A percentile compares a stretch with the other conserved stretches of the same genome.
phyloP scores from a whole-genome alignment of 1,284 basidiomycete species.

The Mrakiaceae sp. region DNA sequence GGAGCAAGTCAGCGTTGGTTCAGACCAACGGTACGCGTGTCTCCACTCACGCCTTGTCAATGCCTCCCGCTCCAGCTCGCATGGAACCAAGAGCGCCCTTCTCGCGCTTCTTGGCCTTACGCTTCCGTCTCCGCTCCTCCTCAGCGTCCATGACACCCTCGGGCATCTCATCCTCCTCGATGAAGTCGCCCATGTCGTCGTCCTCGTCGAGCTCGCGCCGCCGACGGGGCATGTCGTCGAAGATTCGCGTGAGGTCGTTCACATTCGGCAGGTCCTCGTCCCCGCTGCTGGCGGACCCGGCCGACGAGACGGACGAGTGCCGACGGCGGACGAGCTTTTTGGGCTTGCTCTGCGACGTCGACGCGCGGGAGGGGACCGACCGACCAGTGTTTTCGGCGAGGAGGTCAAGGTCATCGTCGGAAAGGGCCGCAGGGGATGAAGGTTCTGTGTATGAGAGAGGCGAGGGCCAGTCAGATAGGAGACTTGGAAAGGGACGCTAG shows the following conservation, averaged over 20 bases:
- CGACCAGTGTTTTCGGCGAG: conserved; percentile 85
- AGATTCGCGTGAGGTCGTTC: conserved; percentile 64
- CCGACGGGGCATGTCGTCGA: conserved; percentile 49
- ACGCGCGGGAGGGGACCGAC: conserved; percentile 52
- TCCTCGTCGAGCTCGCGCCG: conserved; percentile 46
- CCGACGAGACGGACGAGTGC: conserved; percentile 41
- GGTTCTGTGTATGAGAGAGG: not conserved
- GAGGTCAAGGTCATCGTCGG: conserved; percentile 91
- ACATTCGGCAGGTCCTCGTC: conserved; percentile 42
- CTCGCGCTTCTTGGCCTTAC: conserved; percentile 49
- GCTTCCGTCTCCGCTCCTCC: conserved; percentile 55
- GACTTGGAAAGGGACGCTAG: conserved; percentile 2
- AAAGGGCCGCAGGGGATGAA: conserved; percentile 42
- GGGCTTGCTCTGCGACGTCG: conserved; percentile 53
- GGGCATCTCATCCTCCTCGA: conserved; percentile 47
- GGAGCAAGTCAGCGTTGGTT: not conserved
- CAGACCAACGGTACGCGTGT: not conserved
- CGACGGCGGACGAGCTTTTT: conserved; percentile 26
- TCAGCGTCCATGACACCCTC: conserved; percentile 54
- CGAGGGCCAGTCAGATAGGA: not conserved
- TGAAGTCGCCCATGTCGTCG: conserved; percentile 36
- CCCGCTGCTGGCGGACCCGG: conserved; percentile 54
- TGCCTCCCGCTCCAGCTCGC: conserved; percentile 49
- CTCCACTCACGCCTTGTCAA: conserved; percentile 13
- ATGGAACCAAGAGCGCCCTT: conserved; percentile 46